These are phyloP conservation scores for Melianthus villosus DNA, from an alignment of 441 rosid species.

Conservation along the genomic window DNA sequence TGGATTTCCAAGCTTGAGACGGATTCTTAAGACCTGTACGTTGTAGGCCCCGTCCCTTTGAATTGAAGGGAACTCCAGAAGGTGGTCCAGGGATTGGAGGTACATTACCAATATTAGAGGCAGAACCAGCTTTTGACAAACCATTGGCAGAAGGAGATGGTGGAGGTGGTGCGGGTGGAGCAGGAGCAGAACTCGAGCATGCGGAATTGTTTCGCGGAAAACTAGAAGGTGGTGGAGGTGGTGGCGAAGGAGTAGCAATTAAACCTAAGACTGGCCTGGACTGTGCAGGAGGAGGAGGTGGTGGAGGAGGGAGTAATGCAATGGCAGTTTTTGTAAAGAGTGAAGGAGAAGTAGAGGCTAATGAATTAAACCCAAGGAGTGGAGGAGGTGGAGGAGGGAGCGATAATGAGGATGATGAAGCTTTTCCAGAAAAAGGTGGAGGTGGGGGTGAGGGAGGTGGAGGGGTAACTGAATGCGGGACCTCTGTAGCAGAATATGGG, in stretches of 20 bases:
- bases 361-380: slow-evolving; percentile 11
- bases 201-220: too few relatives aligned
- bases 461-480: neutral
- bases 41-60: slow-evolving; percentile 45
- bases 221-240: slow-evolving; percentile 4
- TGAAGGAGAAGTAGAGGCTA: slow-evolving; percentile 17
- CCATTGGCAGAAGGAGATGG: slow-evolving; percentile 15
- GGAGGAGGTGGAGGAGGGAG: slow-evolving; percentile 15
- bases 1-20: slow-evolving; percentile 34
- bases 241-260: slow-evolving; percentile 19
- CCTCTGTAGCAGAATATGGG: neutral
- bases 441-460: neutral
- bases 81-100: slow-evolving; percentile 58
- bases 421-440: neutral
- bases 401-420: slow-evolving; percentile 5
- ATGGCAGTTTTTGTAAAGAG: slow-evolving; percentile 4
- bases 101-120: slow-evolving; percentile 12
- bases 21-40: slow-evolving; percentile 38
- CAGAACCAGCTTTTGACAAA: slow-evolving; percentile 15
- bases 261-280: too few relatives aligned
- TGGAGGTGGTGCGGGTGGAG: slow-evolving; percentile 28
- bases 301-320: slow-evolving; percentile 18
- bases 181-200: slow-evolving; percentile 4
- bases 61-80: slow-evolving; percentile 24
- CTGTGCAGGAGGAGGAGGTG: slow-evolving; percentile 20